Base-by-base conservation (phyloP, 192 early-diverging fungal genomes). In the Phycomyces blakesleeanus region DNA sequence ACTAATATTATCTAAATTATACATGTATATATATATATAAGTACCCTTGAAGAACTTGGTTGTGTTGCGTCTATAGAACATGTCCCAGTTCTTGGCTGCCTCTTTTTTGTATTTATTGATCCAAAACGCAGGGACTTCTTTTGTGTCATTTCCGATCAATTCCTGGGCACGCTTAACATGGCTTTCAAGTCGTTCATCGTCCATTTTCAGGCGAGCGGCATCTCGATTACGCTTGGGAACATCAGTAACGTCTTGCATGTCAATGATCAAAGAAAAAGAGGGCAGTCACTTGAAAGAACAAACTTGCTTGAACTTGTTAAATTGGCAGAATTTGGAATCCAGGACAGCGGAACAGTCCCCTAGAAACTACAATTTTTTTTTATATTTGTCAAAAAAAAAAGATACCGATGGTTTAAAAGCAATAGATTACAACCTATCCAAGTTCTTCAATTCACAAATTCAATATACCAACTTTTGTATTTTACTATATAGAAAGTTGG, bases 1-100 rank as follows among this genome's bases (percentile, higher is more conserved):
- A 47, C 2, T n/a, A 47, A 47, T n/a, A n/a, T n/a, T n/a, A n/a
- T n/a, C n/a, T n/a, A n/a, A n/a, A n/a, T n/a, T n/a, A n/a, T n/a
- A n/a, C n/a, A n/a, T n/a, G n/a, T n/a, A n/a, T n/a, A n/a, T n/a
- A n/a, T n/a, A n/a, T n/a, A n/a, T n/a, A n/a, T n/a, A n/a, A n/a
- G 55, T 67, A 73, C 65, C 69, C 71, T 97, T 97, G 82, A 96
- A 99, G 71, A 99, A 99, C 55, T 92, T 92, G 50, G 91, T 92
- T 9, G 87, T 83, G 51, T 94, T 91, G 71, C 91, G 85, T 62
- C 91, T 89, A 62, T 92, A 91, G 71, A 93, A 94, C 47, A 82
- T 78, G 73, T 91, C 85, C 90, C 91, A 92, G 66, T 92, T 91
- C 63, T 79, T 85, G 47, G 83, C 74, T 11, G 91, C 88, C 57